A percentile compares a stretch with the other conserved stretches of the same genome.
Conservation (phyloP, 495 filamentous ascomycete species). For the Aspergillus nanangensis region DNA sequence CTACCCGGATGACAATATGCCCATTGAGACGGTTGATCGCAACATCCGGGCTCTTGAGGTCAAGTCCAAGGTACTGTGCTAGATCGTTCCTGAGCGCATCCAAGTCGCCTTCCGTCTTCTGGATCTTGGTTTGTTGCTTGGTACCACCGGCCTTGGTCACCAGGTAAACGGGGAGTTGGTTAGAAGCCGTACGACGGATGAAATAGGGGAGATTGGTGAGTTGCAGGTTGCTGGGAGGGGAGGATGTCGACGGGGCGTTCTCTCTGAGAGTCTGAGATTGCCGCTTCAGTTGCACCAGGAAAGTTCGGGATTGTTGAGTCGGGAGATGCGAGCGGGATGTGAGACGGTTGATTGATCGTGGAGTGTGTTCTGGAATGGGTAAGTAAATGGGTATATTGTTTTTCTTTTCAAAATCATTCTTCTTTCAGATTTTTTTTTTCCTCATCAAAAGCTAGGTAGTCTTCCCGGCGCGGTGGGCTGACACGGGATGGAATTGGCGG, state of each 20-base stretch:
- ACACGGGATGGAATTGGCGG: constrained; percentile 8
- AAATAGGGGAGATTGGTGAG: constrained; percentile 59
- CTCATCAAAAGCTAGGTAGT: not conserved
- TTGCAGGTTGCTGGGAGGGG: constrained; percentile 24
- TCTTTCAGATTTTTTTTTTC: not conserved
- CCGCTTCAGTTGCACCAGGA: constrained; percentile 37
- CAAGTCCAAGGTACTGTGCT: constrained; percentile 40
- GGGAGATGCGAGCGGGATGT: constrained; percentile 11
- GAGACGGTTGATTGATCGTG: constrained; percentile 16
- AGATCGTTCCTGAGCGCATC: constrained; percentile 50
- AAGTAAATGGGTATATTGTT: constrained; percentile 3
- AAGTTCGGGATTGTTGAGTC: constrained; percentile 34
- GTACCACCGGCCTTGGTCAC: constrained; percentile 73
- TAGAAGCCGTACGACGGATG: constrained; percentile 64
- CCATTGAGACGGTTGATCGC: constrained; percentile 55
- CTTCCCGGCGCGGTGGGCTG: constrained; percentile 2
- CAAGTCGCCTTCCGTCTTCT: constrained; percentile 72
- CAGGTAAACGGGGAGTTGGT: constrained; percentile 77
- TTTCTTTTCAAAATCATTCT: constrained; percentile 7
- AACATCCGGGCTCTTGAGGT: constrained; percentile 40
- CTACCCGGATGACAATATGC: constrained; percentile 62
- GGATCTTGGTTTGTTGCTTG: constrained; percentile 66
- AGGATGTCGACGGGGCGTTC: constrained; percentile 23
- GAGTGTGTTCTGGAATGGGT: constrained; percentile 17
- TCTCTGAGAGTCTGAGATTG: constrained; percentile 37